These are phyloP conservation scores for Collariella sp. DNA, from an alignment of 495 filamentous ascomycete genomes.

Conservation along the genomic window DNA sequence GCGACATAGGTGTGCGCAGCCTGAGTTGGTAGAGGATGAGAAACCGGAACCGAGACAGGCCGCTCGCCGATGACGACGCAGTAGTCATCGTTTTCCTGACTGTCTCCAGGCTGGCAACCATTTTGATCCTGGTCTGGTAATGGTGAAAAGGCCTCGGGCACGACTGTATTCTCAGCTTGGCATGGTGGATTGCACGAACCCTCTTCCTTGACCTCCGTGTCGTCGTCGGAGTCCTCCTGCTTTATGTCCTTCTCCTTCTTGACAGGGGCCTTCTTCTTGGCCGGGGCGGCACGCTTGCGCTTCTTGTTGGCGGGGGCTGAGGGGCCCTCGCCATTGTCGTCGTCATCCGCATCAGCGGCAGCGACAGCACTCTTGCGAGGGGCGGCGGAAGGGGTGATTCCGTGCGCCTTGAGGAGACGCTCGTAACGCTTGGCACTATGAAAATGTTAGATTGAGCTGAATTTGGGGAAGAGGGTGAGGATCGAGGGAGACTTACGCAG, in stretches of 20 bases:
- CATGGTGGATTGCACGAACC: constrained; percentile 7
- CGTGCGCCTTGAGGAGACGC: constrained; percentile 52
- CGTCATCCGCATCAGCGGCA: neutral
- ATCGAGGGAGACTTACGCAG: constrained; percentile 51
- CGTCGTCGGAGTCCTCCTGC: constrained; percentile 4
- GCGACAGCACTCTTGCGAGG: neutral
- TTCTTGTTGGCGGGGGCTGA: neutral
- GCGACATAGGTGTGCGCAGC: neutral
- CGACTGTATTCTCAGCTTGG: neutral
- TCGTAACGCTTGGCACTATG: constrained; percentile 56
- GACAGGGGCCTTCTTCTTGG: neutral
- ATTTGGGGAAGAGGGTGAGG: neutral
- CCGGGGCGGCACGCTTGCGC: neutral
- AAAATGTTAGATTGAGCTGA: neutral
- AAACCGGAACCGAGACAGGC: neutral
- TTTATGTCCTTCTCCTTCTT: constrained; percentile 4
- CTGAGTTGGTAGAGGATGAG: neutral
- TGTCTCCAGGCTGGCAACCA: neutral
- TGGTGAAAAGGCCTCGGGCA: neutral
- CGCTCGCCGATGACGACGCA: neutral
- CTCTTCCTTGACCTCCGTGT: constrained; percentile 6
- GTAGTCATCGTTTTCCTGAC: neutral
- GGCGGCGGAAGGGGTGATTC: constrained; percentile 21
- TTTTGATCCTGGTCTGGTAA: neutral
- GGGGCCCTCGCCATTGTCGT: neutral